These are phyloP conservation scores for Cryptosporidium sp. DNA, from an alignment of 169 alveolate species.

Conservation along the genomic window DNA sequence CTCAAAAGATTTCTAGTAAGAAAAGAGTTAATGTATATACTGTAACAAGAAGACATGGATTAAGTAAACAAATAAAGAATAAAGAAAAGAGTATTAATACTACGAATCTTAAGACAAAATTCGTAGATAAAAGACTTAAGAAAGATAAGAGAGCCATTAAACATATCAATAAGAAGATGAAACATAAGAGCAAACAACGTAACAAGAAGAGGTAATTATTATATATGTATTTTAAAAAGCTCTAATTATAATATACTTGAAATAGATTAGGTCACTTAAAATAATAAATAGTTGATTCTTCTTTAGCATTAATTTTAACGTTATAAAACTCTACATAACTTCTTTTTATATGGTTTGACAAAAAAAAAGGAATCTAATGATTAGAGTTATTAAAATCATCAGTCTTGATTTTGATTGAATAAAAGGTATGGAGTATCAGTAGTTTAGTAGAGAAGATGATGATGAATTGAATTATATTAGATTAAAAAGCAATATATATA, in stretches of 20 bases:
- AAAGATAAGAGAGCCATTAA: constrained; percentile 93
- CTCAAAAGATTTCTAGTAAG: constrained; percentile 79
- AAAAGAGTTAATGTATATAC: constrained; percentile 83
- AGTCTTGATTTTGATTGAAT: no score
- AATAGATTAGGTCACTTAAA: not conserved
- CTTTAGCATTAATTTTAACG: not conserved
- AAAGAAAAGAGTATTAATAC: constrained; percentile 84
- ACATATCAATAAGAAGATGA: constrained; percentile 81
- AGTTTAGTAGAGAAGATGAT: not conserved
- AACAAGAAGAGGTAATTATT: not conserved
- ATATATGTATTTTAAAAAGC: not conserved
- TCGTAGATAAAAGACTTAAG: constrained; percentile 96
- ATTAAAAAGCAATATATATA: not conserved
- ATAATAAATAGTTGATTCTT: not conserved
- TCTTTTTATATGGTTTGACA: no score
- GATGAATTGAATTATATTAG: no score
- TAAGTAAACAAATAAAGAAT: constrained; percentile 84
- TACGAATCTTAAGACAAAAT: constrained; percentile 78
- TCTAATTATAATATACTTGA: not conserved
- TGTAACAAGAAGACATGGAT: constrained; percentile 88
- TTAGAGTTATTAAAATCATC: no score
- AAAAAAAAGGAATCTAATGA: not conserved
- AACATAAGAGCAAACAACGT: constrained; percentile 44
- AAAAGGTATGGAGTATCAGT: not conserved
- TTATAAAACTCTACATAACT: no score